These are phyloP conservation scores for Beauveria pseudobassiana DNA, from an alignment of 2,329 filamentous ascomycete species.

Conservation along the genomic window DNA sequence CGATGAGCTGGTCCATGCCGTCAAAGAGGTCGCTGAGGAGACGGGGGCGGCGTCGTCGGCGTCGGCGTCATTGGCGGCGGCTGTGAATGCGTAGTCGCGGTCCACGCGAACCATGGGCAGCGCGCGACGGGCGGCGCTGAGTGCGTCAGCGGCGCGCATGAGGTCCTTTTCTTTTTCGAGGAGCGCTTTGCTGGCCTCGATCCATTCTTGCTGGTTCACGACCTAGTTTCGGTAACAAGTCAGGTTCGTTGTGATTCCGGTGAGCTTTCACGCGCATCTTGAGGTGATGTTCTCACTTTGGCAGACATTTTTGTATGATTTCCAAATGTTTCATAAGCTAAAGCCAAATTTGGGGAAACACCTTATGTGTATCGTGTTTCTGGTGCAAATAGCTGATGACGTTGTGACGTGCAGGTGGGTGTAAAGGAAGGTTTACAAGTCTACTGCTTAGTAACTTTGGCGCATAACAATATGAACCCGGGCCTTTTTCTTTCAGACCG, in stretches of 20 bases:
- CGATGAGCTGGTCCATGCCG: constrained; percentile 27
- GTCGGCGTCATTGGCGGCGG: constrained; percentile 19
- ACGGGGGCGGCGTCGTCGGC: constrained; percentile 15
- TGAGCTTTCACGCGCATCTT: background rate
- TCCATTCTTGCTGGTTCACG: constrained; percentile 27
- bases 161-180: constrained; percentile 29
- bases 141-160: constrained; percentile 21
- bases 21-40: constrained; percentile 26
- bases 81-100: constrained; percentile 29
- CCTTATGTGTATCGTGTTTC: no score
- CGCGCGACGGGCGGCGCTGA: constrained; percentile 24
- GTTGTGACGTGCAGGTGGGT: no score
- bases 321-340: no score
- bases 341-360: no score
- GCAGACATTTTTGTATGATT: constrained; percentile 1
- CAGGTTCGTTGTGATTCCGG: background rate
- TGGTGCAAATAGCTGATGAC: no score
- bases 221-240: constrained; percentile 18
- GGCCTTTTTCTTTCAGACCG: background rate
- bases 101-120: constrained; percentile 34
- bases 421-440: background rate
- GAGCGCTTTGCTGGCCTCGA: constrained; percentile 25
- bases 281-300: constrained; percentile 12
- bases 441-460: background rate
- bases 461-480: background rate